Evolutionary conservation across 1,139 yeast species (phyloP), one percentile per base, ranked within the genome.

Genomic region (Suhomyces terraborum): DNA sequence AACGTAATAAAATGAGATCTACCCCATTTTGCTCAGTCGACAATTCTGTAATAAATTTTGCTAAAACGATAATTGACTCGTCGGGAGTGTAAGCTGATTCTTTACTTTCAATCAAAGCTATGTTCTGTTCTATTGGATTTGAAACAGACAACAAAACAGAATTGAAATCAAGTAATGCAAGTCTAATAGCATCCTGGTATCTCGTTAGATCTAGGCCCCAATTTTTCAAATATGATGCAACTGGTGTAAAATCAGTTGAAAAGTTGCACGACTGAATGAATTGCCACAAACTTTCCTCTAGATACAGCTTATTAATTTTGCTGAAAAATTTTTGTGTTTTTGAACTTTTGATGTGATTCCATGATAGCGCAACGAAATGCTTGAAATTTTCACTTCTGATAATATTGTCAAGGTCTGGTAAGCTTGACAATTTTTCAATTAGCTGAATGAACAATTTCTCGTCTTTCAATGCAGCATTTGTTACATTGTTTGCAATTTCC

Each of bases 121-220:
- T 58, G 38, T 68, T 71, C 19, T 65, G 62, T 13, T 64, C 72
- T 35, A 79, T 52, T 2, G 79, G 69, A 48, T 76, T 77, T 0
- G 79, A 72, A 20, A 78, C 55, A 0, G 82, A 56, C 20, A 78
- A 49, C 9, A 55, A 40, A 26, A 46, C 47, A 3, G 34, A 41
- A 18, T 51, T 36, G 34, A 54, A 25, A 33, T 39, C 18, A 16
- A 42, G 30, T 4, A 62, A 34, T 10, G 58, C 52, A 0, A 21
- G 12, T 2, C 23, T 35, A 9, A 58, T 37, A 5, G 46, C 38
- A 1, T 38, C 31, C 2, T 49, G 5, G 41, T 35, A 6, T 47
- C 42, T 12, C 47, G 40, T 13, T 34, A 26, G 7, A 38, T 46
- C 14, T 13, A 34, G 10, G 10, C 35, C 8, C 23, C 8, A 18